Base-by-base conservation (phyloP, 768 basidiomycete genomes). In the Mrakia blollopis region DNA sequence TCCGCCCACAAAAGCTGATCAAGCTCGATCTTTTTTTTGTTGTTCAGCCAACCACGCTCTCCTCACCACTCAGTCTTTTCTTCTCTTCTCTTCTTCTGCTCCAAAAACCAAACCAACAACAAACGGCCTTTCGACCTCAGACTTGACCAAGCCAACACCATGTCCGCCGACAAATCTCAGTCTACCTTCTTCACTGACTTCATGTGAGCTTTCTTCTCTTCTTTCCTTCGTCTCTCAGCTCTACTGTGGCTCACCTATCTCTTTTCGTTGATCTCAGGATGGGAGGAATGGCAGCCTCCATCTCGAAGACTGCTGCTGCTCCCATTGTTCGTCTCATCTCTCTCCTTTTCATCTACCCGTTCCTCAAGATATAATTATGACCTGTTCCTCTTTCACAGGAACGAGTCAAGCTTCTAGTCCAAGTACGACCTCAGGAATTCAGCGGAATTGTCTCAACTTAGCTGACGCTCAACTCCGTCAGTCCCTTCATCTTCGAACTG, bases 301-400 rank as follows among this genome's bases (percentile, higher is more conserved):
- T 98, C 85, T 92, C 97, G 75, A 99, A 99, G 89, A 98, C 97
- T 80, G 92, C 92, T 80, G 97, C 97, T 81, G 97, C 97, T 80
- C 97, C 97, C 86, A 99, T 99, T 83, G 97, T 50, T 50, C 47
- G 47, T 50, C 39, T 41, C 47, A 7, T 14, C 47, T 21, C 47
- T 50, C 14, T 50, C 2, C 18, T 14, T 47, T 14, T 41, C 39
- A 5, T 11, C 39, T 41, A 44, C 44, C 44, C n/a, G n/a, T n/a
- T 44, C 44, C 44, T 41, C 39, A 5, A 5, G 11, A 44, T 44
- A 9, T 4, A 50, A 50, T 14, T 18, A n/a, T 50, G 16, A 50
- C 47, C 14, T 14, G 16, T 50, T 18, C 18, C 13, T 50, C 18
- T 9, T 50, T 14, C 21, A 18, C 47, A 50, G 47, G 47, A 98